A percentile compares a stretch with the other conserved stretches of the same genome.
Conservation (phyloP, 768 basidiomycete species). For the Chiua virens region DNA sequence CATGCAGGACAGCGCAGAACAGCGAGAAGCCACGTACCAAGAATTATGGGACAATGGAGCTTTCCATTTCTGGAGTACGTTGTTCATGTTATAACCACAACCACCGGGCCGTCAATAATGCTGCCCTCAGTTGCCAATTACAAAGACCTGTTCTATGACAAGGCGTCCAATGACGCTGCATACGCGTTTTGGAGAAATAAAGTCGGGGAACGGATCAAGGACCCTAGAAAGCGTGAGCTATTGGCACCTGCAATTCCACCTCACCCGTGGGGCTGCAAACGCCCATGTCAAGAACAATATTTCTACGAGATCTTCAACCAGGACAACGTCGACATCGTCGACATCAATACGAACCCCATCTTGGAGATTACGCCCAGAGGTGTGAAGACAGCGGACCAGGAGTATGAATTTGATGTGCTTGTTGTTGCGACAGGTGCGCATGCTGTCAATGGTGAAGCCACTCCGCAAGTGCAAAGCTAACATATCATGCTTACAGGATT, state of each 20-base stretch:
- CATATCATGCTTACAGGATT: not conserved
- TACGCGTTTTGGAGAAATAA: conserved; percentile 15
- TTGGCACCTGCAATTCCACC: not conserved
- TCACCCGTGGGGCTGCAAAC: conserved; percentile 10
- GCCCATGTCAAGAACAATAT: conserved; percentile 4
- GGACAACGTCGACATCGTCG: conserved; percentile 11
- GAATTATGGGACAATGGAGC: conserved; percentile 7
- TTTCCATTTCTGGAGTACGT: conserved; percentile 13
- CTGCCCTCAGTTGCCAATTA: conserved; percentile 2
- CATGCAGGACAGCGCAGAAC: conserved; percentile 9
- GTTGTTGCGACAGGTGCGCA: conserved; percentile 4
- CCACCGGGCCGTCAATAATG: not conserved
- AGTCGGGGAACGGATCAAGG: conserved; percentile 1
- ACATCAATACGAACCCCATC: conserved; percentile 8
- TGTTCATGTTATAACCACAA: not conserved
- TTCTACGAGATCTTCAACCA: conserved; percentile 11
- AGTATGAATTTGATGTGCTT: conserved; percentile 11
- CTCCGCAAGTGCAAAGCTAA: too few species aligned
- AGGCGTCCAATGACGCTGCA: not conserved
- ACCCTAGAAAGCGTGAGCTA: conserved; percentile 1
- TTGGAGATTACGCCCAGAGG: conserved; percentile 6
- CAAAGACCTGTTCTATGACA: conserved; percentile 1
- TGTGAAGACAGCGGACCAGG: conserved; percentile 6
- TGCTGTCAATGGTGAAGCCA: not conserved
- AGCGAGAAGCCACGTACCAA: conserved; percentile 6